Percentiles rank a stretch among this genome's conserved stretches.
Evolutionary conservation across 805 yeast genomes (phyloP).

Genomic region (Yarrowia sp.): DNA sequence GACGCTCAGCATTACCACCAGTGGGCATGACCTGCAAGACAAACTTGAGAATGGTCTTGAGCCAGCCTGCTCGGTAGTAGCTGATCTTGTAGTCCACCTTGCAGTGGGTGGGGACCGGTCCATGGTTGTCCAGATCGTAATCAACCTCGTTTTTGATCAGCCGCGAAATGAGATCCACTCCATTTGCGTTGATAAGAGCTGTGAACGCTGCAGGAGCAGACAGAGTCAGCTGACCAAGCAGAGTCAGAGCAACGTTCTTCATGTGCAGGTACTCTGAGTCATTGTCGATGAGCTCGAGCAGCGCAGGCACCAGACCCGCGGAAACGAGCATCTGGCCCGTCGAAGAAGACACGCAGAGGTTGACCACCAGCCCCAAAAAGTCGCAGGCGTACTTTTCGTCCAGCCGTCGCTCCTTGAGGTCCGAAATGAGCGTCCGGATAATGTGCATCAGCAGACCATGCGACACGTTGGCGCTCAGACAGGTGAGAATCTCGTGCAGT

Average conservation of each 20-base stretch:
- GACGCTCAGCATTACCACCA: slow-evolving; percentile 73
- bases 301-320: slow-evolving; percentile 70
- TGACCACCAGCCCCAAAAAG: slow-evolving; percentile 56
- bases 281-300: slow-evolving; percentile 57
- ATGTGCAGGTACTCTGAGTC: slow-evolving; percentile 53
- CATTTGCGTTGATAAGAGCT: slow-evolving; percentile 63
- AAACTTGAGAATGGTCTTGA: slow-evolving; percentile 60
- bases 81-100: slow-evolving; percentile 41
- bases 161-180: slow-evolving; percentile 59
- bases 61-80: slow-evolving; percentile 40
- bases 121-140: slow-evolving; percentile 46
- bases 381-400: slow-evolving; percentile 49
- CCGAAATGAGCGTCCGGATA: slow-evolving; percentile 55
- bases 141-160: slow-evolving; percentile 61
- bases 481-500: slow-evolving; percentile 72
- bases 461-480: slow-evolving; percentile 78
- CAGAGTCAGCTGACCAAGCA: slow-evolving; percentile 45
- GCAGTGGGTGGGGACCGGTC: slow-evolving; percentile 49
- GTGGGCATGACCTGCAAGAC: slow-evolving; percentile 60
- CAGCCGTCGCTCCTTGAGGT: slow-evolving; percentile 36
- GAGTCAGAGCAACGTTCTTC: slow-evolving; percentile 59
- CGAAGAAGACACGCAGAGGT: slow-evolving; percentile 54
- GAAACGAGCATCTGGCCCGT: slow-evolving; percentile 52
- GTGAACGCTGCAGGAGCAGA: slow-evolving; percentile 47
- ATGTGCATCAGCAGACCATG: slow-evolving; percentile 80